Percentiles rank a stretch among this genome's conserved stretches.
phyloP scores from a whole-genome alignment of 2,329 filamentous ascomycete species.

The Aspergillus pseudoterreus region DNA sequence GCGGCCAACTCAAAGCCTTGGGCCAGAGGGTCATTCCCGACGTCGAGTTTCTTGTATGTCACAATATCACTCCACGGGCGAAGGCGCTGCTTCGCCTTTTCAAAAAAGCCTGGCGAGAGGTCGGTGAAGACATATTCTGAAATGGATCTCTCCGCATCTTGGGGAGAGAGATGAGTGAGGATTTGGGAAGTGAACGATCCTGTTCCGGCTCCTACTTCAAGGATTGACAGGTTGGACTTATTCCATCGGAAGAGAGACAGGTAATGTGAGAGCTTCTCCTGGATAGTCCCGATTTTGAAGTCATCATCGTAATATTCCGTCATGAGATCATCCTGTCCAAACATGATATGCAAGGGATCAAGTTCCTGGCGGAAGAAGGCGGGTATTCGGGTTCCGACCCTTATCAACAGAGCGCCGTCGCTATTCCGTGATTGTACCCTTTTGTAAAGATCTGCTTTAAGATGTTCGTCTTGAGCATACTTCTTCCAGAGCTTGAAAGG shows the following conservation, averaged over 20 bases:
- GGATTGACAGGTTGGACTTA: slow-evolving; percentile 7
- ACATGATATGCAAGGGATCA: slow-evolving; percentile 33
- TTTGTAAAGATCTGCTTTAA: slow-evolving; percentile 21
- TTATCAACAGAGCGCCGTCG: slow-evolving; percentile 27
- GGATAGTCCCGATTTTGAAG: slow-evolving; percentile 8
- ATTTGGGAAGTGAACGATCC: slow-evolving; percentile 22
- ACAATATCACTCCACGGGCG: slow-evolving; percentile 21
- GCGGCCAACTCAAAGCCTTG: slow-evolving; percentile 22
- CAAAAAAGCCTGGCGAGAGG: slow-evolving; percentile 28
- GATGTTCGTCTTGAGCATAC: slow-evolving; percentile 11
- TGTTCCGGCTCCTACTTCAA: slow-evolving; percentile 30
- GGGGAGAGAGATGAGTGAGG: slow-evolving; percentile 3
- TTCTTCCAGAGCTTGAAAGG: slow-evolving; percentile 19
- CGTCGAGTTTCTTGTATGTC: slow-evolving; percentile 23
- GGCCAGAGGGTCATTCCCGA: slow-evolving; percentile 15
- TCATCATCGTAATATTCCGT: slow-evolving; percentile 26
- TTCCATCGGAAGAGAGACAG: not conserved
- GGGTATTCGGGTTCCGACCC: slow-evolving; percentile 30
- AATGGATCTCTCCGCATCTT: not conserved
- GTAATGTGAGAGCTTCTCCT: not conserved
- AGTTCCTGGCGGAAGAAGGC: slow-evolving; percentile 23
- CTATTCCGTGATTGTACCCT: slow-evolving; percentile 20
- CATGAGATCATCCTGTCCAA: slow-evolving; percentile 29
- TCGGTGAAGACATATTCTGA: slow-evolving; percentile 17
- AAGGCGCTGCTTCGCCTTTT: slow-evolving; percentile 24